Evolutionary conservation across 2,329 filamentous ascomycete genomes (phyloP), one percentile per base, ranked within the genome.

Genomic region (Pseudopithomyces maydicus): DNA sequence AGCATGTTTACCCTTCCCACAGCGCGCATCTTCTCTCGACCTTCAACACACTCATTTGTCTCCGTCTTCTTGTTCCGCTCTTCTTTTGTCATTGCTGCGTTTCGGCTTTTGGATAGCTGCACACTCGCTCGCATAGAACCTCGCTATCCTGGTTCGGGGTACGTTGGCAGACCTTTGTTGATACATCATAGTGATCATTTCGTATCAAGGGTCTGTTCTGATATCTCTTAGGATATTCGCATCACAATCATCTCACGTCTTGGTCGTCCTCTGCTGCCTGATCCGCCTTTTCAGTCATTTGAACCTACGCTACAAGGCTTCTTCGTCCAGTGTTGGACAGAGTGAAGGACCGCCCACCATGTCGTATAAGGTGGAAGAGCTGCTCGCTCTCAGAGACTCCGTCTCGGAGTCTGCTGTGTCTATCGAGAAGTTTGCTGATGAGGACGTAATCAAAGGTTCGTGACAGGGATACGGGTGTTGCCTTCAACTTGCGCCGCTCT

Each of bases 401-500:
- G 74, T 76, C 2, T 77, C 76, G 8, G 76, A 78, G 61, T 77
- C 75, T 29, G 73, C 75, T 11, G 74, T 78, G 26, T 78, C 75
- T 14, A 67, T 78, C 23, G 76, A 78, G 47, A 76, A 71, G 58
- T 78, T 78, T 52, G 69, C 70, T 15, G 72, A 77, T 53, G 76
- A 78, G 61, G 75, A 78, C 53, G 74, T 72, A 17, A 75, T 78
- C 65, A 78, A 76, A 71, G 76, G 76, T 77, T 52, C 66, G 75
- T 67, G 23, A 54, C 47, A 39, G 32, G 8, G 47, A 12, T 20
- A 26, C 7, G 33, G 23, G 29, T 11, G n/a, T 41, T 43, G 19
- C 14, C 36, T 46, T 42, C 35, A 32, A 15, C 35, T 14, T 35
- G 22, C 26, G 36, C 29, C 20, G 36, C 32, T 36, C 22, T 51